A percentile compares a stretch with the other conserved stretches of the same genome.
Evolutionary conservation across 139 green algal species (phyloP).

Genomic region (Coccomyxa sp.): DNA sequence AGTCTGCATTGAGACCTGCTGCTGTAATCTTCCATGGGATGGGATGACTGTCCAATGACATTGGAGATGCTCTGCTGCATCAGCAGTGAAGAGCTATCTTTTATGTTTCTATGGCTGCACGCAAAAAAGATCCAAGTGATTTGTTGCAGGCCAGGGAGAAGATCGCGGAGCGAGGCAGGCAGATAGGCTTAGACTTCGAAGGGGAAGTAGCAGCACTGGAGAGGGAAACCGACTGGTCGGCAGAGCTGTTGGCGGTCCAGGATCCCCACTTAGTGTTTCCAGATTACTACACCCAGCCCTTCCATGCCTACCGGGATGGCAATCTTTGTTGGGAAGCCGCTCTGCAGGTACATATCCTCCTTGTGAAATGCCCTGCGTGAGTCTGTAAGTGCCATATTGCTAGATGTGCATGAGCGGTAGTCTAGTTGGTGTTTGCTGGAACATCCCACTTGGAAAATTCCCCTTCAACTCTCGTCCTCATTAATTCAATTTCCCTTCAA

Average conservation of each 20-base stretch:
- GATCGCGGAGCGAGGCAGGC: not conserved
- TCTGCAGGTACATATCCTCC: slow-evolving; percentile 33
- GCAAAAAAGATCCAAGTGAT: not conserved
- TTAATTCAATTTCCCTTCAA: too few species aligned
- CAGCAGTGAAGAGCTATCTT: not conserved
- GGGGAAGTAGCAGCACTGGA: slow-evolving; percentile 47
- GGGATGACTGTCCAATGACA: not conserved
- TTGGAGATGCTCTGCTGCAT: not conserved
- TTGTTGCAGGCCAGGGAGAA: not conserved
- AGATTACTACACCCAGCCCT: slow-evolving; percentile 67
- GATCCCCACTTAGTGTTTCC: slow-evolving; percentile 44
- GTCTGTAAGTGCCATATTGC: not conserved
- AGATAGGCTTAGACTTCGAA: slow-evolving; percentile 48
- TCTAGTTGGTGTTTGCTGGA: too few species aligned
- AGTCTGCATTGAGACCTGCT: not conserved
- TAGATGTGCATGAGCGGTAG: too few species aligned
- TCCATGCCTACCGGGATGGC: slow-evolving; percentile 67
- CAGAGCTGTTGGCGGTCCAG: slow-evolving; percentile 24
- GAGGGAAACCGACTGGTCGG: slow-evolving; percentile 50
- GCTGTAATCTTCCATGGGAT: not conserved
- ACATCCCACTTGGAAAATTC: too few species aligned
- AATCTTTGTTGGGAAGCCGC: slow-evolving; percentile 71
- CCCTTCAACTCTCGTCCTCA: too few species aligned
- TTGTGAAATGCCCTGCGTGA: not conserved
- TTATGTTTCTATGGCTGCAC: slow-evolving; percentile 2